Conservation (phyloP, 371 early-diverging fungal species). For the Blakeslea trispora region DNA sequence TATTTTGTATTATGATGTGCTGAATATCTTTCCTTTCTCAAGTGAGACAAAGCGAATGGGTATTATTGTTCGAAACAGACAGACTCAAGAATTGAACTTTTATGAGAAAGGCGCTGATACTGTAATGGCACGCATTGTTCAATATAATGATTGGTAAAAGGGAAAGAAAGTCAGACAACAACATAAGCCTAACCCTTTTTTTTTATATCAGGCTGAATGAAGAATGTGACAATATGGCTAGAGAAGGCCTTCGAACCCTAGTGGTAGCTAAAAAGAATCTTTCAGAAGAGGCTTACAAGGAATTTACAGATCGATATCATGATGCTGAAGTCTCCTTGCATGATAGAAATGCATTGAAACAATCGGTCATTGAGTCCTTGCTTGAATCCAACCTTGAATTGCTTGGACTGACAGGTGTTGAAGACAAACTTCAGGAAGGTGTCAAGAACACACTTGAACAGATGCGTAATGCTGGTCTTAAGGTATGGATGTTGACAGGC, state of each 20-base stretch:
- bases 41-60: slow-evolving; percentile 99
- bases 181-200: too few species aligned
- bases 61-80: slow-evolving; percentile 82
- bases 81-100: slow-evolving; percentile 77
- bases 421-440: slow-evolving; percentile 97
- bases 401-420: slow-evolving; percentile 98
- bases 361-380: slow-evolving; percentile 63
- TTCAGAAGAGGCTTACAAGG: slow-evolving; percentile 71
- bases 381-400: slow-evolving; percentile 92
- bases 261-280: slow-evolving; percentile 91
- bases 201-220: slow-evolving; percentile 89
- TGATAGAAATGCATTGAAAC: slow-evolving; percentile 74
- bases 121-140: slow-evolving; percentile 92
- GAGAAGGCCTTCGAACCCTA: slow-evolving; percentile 98
- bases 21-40: slow-evolving; percentile 97
- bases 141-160: slow-evolving; percentile 95
- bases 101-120: slow-evolving; percentile 98
- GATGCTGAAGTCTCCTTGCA: slow-evolving; percentile 75
- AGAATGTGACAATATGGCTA: slow-evolving; percentile 98
- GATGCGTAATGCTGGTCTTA: slow-evolving; percentile 95
- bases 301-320: slow-evolving; percentile 68
- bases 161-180: too few species aligned
- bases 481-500: slow-evolving; percentile 99
- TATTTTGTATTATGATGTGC: slow-evolving; percentile 70
- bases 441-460: slow-evolving; percentile 93